Conservation (phyloP, 768 basidiomycete genomes). For the Exsudoporus frostii region DNA sequence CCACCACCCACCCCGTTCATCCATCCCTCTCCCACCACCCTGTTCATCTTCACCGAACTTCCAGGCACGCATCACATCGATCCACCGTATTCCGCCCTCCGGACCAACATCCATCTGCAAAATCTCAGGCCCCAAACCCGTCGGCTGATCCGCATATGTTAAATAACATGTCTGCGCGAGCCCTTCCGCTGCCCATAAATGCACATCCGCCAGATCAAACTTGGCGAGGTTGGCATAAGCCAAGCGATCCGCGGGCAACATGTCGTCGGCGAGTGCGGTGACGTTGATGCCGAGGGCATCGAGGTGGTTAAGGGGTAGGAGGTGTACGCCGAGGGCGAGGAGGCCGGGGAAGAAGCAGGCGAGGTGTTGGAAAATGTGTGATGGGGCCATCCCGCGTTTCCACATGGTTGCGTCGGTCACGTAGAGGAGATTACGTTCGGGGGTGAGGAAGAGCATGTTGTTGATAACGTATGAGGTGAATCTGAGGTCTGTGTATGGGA, state of each 20-base stretch:
- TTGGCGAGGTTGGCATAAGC: constrained; percentile 38
- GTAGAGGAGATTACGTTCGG: constrained; percentile 40
- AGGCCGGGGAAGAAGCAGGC: constrained; percentile 78
- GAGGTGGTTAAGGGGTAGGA: constrained; percentile 55
- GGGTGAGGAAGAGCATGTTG: constrained; percentile 37
- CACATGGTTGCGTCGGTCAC: constrained; percentile 48
- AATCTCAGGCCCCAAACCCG: constrained; percentile 65
- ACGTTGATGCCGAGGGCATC: constrained; percentile 45
- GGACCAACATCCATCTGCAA: constrained; percentile 15
- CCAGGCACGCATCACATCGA: constrained; percentile 43
- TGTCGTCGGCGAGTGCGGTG: constrained; percentile 30
- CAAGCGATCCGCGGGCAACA: constrained; percentile 14
- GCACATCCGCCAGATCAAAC: constrained; percentile 55
- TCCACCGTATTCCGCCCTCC: constrained; percentile 20
- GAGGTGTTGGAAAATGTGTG: constrained; percentile 64
- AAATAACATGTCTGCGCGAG: constrained; percentile 72
- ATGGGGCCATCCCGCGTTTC: constrained; percentile 29
- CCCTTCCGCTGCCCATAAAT: constrained; percentile 73
- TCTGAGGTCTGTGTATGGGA: constrained; percentile 46
- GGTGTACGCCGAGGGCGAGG: constrained; percentile 66
- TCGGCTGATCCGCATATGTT: constrained; percentile 61
- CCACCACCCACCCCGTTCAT: not conserved
- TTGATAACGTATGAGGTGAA: constrained; percentile 59
- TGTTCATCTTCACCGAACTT: constrained; percentile 14
- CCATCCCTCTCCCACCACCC: constrained; percentile 14